phyloP scores from a whole-genome alignment of 2,329 filamentous ascomycete genomes.

The Aspergillus cejpii region DNA sequence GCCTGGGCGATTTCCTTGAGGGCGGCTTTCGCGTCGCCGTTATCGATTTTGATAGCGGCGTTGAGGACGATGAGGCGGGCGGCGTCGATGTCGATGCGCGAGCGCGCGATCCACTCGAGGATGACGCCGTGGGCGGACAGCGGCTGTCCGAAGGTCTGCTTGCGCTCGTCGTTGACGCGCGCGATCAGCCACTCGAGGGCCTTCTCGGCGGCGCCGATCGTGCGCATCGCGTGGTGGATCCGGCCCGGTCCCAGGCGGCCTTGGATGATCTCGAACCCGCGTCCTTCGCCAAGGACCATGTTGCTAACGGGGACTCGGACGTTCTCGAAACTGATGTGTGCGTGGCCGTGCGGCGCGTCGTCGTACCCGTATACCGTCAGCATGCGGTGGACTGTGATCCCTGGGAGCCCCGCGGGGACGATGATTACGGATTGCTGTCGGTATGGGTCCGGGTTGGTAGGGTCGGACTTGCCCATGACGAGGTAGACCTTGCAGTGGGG shows the following conservation, averaged over 20 bases:
- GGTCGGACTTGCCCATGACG: constrained; percentile 89
- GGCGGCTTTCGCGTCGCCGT: constrained; percentile 77
- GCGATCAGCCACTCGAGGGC: constrained; percentile 93
- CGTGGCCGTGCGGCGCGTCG: constrained; percentile 96
- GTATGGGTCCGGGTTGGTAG: constrained; percentile 69
- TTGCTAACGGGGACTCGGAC: constrained; percentile 78
- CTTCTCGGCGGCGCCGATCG: constrained; percentile 81
- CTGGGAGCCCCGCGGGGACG: constrained; percentile 71
- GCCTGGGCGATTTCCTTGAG: constrained; percentile 92
- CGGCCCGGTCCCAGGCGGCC: constrained; percentile 90
- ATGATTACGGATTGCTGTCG: constrained; percentile 88
- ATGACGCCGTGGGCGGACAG: constrained; percentile 88
- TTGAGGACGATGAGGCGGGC: constrained; percentile 87
- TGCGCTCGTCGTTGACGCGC: constrained; percentile 83
- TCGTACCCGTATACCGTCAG: constrained; percentile 91
- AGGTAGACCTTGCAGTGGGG: constrained; percentile 88
- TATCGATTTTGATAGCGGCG: constrained; percentile 90
- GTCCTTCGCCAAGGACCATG: constrained; percentile 86
- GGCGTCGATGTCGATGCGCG: constrained; percentile 87
- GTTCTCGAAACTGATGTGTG: constrained; percentile 81
- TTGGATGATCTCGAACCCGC: constrained; percentile 97
- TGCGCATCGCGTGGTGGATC: constrained; percentile 97
- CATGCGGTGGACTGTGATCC: constrained; percentile 91
- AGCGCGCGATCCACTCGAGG: constrained; percentile 88
- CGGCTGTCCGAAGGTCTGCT: constrained; percentile 85